Evolutionary conservation across 805 yeast genomes (phyloP).

Genomic region (Monosporozyma yasuniensis): DNA sequence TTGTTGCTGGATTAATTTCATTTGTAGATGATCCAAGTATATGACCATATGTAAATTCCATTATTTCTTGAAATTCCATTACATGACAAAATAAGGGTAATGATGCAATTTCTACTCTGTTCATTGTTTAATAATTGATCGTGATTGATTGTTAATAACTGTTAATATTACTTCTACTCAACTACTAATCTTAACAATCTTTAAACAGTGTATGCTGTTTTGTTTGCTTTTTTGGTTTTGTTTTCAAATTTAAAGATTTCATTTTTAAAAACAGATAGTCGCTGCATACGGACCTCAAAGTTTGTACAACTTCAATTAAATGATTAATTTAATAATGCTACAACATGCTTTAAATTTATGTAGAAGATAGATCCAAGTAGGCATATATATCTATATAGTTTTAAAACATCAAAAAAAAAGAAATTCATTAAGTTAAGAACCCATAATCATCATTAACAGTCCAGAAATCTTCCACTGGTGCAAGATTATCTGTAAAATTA

Average conservation of each 20-base stretch:
- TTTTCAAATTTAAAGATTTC: too few species aligned
- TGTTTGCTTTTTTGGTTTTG: too few species aligned
- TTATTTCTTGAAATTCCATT: background rate
- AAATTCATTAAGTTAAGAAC: conserved; percentile 30
- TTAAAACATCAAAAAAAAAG: background rate
- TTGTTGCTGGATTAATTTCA: background rate
- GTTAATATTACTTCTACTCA: too few species aligned
- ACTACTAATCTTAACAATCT: too few species aligned
- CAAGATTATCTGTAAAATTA: background rate
- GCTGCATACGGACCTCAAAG: too few species aligned
- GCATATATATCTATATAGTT: background rate
- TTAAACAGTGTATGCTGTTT: too few species aligned
- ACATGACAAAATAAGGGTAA: background rate
- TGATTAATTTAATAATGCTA: background rate
- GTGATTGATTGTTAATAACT: too few species aligned
- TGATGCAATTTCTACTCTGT: background rate
- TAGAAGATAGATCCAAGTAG: too few species aligned
- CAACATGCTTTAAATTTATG: background rate
- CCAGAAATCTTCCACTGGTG: conserved; percentile 39
- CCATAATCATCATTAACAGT: conserved; percentile 39
- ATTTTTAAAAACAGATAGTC: too few species aligned
- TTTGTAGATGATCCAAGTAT: background rate
- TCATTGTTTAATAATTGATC: background rate
- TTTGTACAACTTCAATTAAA: too few species aligned
- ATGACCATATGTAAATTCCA: background rate